phyloP scores from a whole-genome alignment of 2,329 filamentous ascomycete species.

The Fusarium nurragi region DNA sequence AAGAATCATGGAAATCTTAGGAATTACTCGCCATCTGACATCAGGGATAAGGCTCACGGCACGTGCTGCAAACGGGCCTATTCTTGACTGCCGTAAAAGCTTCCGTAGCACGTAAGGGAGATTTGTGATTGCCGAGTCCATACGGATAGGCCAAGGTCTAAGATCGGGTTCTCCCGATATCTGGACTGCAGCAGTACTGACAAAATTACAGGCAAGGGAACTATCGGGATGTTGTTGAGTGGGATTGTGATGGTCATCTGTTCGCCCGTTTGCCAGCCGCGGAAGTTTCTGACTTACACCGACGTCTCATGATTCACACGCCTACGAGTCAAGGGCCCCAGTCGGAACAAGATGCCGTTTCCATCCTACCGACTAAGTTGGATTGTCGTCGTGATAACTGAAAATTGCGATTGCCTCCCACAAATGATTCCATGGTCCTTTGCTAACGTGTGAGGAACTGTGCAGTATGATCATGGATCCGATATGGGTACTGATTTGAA shows the following conservation, averaged over 20 bases:
- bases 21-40: slow-evolving; percentile 14
- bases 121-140: slow-evolving; percentile 2
- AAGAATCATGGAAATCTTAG: neutral
- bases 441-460: neutral
- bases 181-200: neutral
- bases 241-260: slow-evolving; percentile 8
- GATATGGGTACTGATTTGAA: too few relatives aligned
- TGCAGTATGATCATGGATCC: too few relatives aligned
- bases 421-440: neutral
- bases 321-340: neutral
- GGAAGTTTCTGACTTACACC: slow-evolving; percentile 10
- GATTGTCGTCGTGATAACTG: neutral
- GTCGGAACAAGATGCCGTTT: neutral
- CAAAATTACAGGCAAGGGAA: neutral
- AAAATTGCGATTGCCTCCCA: neutral
- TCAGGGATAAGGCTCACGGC: slow-evolving; percentile 1
- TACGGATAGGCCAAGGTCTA: slow-evolving; percentile 2
- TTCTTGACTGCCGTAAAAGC: neutral
- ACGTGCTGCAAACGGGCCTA: slow-evolving; percentile 25
- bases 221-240: neutral
- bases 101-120: neutral
- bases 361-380: neutral
- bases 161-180: slow-evolving; percentile 21
- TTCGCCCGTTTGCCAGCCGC: neutral
- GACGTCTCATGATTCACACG: slow-evolving; percentile 3